A percentile compares a stretch with the other conserved stretches of the same genome.
phyloP scores from a whole-genome alignment of 2,329 filamentous ascomycete genomes.

The Cytospora piceicola region DNA sequence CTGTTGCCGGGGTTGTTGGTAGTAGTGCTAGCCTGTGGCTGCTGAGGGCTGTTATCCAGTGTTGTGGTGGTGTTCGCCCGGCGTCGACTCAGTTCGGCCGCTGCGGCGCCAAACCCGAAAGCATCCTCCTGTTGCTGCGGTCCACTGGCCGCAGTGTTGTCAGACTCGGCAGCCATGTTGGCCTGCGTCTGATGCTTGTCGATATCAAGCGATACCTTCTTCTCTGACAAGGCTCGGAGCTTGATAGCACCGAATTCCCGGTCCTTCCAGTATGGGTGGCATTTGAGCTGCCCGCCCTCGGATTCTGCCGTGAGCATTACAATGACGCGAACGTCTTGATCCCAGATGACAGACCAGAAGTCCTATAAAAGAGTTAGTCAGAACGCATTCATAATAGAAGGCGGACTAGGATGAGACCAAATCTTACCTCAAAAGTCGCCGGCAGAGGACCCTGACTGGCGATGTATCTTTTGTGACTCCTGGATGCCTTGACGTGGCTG shows the following conservation, averaged over 20 bases:
- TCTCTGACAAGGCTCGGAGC: constrained; percentile 79
- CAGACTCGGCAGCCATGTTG: constrained; percentile 34
- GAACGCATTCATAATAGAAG: too few species aligned
- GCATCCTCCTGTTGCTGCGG: constrained; percentile 33
- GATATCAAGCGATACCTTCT: constrained; percentile 77
- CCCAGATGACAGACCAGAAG: constrained; percentile 98
- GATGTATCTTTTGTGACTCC: constrained; percentile 91
- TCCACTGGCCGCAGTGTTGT: constrained; percentile 36
- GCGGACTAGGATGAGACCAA: neutral
- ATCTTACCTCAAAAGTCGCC: constrained; percentile 81
- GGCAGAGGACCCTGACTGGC: constrained; percentile 93
- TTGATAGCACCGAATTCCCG: constrained; percentile 77
- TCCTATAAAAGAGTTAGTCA: constrained; percentile 61
- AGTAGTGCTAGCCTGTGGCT: constrained; percentile 35
- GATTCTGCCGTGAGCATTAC: constrained; percentile 96
- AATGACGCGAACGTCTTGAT: constrained; percentile 91
- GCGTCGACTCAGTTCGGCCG: constrained; percentile 49
- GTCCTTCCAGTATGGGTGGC: constrained; percentile 88
- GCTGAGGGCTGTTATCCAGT: constrained; percentile 42
- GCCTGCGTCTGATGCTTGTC: constrained; percentile 52
- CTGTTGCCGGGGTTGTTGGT: constrained; percentile 37
- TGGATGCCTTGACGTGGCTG: constrained; percentile 77
- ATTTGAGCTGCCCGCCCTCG: constrained; percentile 92
- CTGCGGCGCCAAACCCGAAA: constrained; percentile 29
- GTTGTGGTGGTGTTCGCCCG: constrained; percentile 60